Evolutionary conservation across 2,329 filamentous ascomycete species (phyloP).

Genomic region (Aureobasidium sp.): DNA sequence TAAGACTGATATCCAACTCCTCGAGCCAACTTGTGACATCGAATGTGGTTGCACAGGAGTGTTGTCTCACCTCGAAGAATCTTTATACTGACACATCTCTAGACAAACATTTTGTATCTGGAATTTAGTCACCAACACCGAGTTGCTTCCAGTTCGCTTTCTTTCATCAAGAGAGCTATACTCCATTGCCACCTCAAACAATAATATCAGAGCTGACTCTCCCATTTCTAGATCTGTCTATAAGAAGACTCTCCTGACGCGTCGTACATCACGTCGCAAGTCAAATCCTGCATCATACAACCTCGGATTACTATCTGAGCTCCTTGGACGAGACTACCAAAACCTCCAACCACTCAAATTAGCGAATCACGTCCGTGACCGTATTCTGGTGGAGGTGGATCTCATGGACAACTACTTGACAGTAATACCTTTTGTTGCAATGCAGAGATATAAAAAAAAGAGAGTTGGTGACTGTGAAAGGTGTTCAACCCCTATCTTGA

Average conservation of each 20-base stretch:
- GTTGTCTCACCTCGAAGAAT: background rate
- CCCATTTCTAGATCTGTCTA: no score
- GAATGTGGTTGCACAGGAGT: background rate
- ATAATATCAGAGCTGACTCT: no score
- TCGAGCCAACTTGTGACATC: background rate
- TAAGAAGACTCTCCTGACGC: no score
- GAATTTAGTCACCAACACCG: background rate
- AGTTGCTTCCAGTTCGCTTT: background rate
- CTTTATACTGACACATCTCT: background rate
- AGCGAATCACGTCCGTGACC: background rate
- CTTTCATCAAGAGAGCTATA: background rate
- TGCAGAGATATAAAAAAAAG: background rate
- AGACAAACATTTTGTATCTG: background rate
- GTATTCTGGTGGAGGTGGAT: background rate
- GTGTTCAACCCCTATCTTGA: background rate
- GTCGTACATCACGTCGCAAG: background rate
- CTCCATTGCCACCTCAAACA: background rate
- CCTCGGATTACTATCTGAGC: no score
- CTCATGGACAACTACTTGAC: background rate
- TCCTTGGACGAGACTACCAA: background rate
- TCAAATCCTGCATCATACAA: background rate
- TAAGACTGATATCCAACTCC: background rate
- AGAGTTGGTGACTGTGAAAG: background rate
- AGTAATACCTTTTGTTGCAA: background rate
- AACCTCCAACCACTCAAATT: background rate